Evolutionary conservation across 257 asterid genomes (phyloP), one percentile per base, ranked within the genome.

Genomic region (Eustoma russellianum): DNA sequence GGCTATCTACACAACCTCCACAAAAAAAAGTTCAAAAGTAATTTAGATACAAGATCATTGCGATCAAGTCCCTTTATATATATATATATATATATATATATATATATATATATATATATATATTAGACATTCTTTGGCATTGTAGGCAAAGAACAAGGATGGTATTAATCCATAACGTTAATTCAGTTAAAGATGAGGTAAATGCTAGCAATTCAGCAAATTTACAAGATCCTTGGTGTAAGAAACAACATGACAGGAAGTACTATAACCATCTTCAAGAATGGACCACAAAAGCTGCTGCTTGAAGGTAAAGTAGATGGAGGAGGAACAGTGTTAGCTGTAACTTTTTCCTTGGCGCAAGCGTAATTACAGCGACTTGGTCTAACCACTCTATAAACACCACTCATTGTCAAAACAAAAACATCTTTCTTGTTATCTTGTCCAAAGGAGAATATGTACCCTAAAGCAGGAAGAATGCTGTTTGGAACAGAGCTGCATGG

Each of bases 361-460:
- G 74, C 64, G 66, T 80, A 87, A 43, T 67, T 76, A 65, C 98
- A 91, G n/a, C 97, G 75, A 67, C 95, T 87, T 9, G 98, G 96
- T 18, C 95, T 78, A 66, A 87, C 97, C 2, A 87, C 75, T 68
- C 95, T 73, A 66, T 84, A 91, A 47, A 82, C 94, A 0, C 96
- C 98, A 41, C 75, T 75, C 74, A 68, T 71, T 40, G 98, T 76
- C 53, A 85, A 63, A 59, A 87, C 48, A 58, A 53, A 85, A 17
- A 81, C 70, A 54, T 87, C 97, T 66, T 68, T 84, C 50, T 57
- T 76, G 73, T 82, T 91, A 66, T 91, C 98, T 64, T 84, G 72
- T 56, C 94, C 98, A 12, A 78, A 91, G 4, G 98, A 84, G 77
- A 77, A 87, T 61, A 91, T 73, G 57, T 71, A 78, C 55, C 79